Evolutionary conservation across 2,329 filamentous ascomycete species (phyloP).

Genomic region (Harringtonia aguacate): DNA sequence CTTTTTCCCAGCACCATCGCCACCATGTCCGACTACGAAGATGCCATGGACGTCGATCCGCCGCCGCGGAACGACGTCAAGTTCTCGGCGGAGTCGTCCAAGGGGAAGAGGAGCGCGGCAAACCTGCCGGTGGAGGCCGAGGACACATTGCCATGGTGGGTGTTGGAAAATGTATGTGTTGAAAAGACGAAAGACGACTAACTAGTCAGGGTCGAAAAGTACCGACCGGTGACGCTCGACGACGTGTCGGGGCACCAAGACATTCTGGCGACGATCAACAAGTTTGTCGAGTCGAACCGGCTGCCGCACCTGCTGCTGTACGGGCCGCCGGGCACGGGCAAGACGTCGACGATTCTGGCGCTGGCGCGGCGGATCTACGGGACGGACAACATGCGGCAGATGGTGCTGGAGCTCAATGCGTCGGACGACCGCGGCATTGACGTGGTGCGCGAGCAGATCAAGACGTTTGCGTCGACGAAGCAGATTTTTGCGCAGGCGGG

Average conservation of each 20-base stretch:
- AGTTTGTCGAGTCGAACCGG: slow-evolving; percentile 89
- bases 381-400: slow-evolving; percentile 83
- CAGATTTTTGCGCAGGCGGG: slow-evolving; percentile 66
- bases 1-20: too few relatives aligned
- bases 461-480: slow-evolving; percentile 96
- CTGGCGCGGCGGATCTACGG: slow-evolving; percentile 92
- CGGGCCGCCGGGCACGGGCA: slow-evolving; percentile 90
- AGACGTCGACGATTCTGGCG: slow-evolving; percentile 92
- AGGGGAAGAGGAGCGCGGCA: slow-evolving; percentile 85
- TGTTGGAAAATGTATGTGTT: background rate
- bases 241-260: slow-evolving; percentile 97
- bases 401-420: slow-evolving; percentile 96
- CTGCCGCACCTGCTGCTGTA: slow-evolving; percentile 94
- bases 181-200: background rate
- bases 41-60: slow-evolving; percentile 52
- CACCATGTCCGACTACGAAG: slow-evolving; percentile 48
- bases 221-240: slow-evolving; percentile 75
- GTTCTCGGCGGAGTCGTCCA: slow-evolving; percentile 65
- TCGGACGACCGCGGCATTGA: slow-evolving; percentile 97
- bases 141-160: slow-evolving; percentile 84
- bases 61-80: slow-evolving; percentile 34
- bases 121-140: slow-evolving; percentile 91
- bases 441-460: slow-evolving; percentile 97
- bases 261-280: slow-evolving; percentile 95
- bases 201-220: slow-evolving; percentile 84